A percentile compares a stretch with the other conserved stretches of the same genome.
These are phyloP conservation scores for Apiospora pterosperma DNA, from an alignment of 2,329 filamentous ascomycete genomes.

Conservation along the genomic window DNA sequence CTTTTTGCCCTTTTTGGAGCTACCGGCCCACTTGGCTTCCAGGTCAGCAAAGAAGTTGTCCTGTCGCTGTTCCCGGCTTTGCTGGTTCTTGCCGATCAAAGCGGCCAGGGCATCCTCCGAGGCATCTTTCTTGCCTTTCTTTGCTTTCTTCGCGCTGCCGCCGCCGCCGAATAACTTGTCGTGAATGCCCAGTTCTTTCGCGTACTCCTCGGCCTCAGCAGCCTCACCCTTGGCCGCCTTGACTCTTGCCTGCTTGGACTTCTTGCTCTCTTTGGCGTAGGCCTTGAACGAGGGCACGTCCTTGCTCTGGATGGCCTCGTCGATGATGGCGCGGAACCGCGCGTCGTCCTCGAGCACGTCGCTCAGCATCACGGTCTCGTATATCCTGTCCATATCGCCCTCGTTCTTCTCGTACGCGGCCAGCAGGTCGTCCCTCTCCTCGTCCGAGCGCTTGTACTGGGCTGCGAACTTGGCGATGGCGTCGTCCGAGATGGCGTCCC, in stretches of 20 bases:
- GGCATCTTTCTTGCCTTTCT: constrained; percentile 34
- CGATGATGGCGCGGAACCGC: constrained; percentile 76
- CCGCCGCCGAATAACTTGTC: constrained; percentile 56
- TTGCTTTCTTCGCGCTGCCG: constrained; percentile 37
- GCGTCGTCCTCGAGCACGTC: constrained; percentile 81
- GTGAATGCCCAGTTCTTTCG: constrained; percentile 70
- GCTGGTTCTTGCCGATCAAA: constrained; percentile 70
- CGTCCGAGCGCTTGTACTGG: constrained; percentile 80
- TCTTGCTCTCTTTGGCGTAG: constrained; percentile 73
- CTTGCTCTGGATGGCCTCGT: constrained; percentile 69
- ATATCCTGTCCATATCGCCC: constrained; percentile 75
- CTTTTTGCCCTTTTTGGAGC: constrained; percentile 49
- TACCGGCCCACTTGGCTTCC: constrained; percentile 35
- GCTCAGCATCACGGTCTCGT: constrained; percentile 83
- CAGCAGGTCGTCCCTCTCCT: constrained; percentile 78
- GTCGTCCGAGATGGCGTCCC: constrained; percentile 69
- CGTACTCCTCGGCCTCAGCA: constrained; percentile 69
- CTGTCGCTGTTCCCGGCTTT: constrained; percentile 62
- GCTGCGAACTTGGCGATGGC: constrained; percentile 72
- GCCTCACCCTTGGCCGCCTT: constrained; percentile 65
- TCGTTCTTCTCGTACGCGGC: constrained; percentile 68
- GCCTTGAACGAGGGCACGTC: constrained; percentile 64
- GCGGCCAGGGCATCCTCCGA: constrained; percentile 62
- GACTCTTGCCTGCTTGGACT: constrained; percentile 54
- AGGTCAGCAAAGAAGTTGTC: constrained; percentile 79